A percentile compares a stretch with the other conserved stretches of the same genome.
phyloP scores from a whole-genome alignment of 805 yeast genomes.

The Metschnikowia lachancei region DNA sequence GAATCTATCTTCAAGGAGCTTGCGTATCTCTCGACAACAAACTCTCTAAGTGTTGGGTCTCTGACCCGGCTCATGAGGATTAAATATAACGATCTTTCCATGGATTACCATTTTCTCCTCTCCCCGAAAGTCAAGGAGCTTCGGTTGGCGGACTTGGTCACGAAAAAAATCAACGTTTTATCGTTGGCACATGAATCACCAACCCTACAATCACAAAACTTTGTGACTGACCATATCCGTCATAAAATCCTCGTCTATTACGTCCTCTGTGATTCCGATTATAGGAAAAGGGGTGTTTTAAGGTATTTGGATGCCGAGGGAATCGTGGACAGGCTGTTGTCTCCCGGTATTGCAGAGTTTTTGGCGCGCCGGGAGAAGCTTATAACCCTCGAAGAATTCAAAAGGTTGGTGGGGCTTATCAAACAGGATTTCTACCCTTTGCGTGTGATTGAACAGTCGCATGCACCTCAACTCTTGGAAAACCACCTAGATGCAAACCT shows the following conservation, averaged over 20 bases:
- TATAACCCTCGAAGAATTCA: constrained; percentile 18
- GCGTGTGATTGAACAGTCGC: not conserved
- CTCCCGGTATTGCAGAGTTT: constrained; percentile 9
- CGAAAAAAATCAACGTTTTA: constrained; percentile 28
- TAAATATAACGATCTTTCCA: constrained; percentile 32
- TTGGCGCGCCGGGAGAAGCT: constrained; percentile 16
- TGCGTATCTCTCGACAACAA: constrained; percentile 15
- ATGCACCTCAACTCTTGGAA: constrained; percentile 15
- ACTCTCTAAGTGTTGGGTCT: constrained; percentile 1
- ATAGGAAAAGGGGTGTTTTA: constrained; percentile 28
- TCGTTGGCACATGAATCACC: constrained; percentile 1
- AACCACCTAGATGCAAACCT: constrained; percentile 35
- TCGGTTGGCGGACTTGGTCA: constrained; percentile 29
- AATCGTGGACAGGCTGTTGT: not conserved
- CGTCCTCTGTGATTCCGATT: constrained; percentile 35
- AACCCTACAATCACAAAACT: not conserved
- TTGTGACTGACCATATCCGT: constrained; percentile 16
- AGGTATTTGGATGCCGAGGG: constrained; percentile 19
- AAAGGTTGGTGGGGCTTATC: constrained; percentile 14
- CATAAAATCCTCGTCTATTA: constrained; percentile 31
- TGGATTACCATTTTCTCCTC: constrained; percentile 31
- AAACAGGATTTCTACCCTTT: constrained; percentile 5
- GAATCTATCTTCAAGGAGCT: constrained; percentile 10
- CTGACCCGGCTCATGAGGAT: constrained; percentile 19
- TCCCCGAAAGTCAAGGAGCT: constrained; percentile 13